Base-by-base conservation (phyloP, 1,139 yeast species). In the Geotrichum histeridarum region DNA sequence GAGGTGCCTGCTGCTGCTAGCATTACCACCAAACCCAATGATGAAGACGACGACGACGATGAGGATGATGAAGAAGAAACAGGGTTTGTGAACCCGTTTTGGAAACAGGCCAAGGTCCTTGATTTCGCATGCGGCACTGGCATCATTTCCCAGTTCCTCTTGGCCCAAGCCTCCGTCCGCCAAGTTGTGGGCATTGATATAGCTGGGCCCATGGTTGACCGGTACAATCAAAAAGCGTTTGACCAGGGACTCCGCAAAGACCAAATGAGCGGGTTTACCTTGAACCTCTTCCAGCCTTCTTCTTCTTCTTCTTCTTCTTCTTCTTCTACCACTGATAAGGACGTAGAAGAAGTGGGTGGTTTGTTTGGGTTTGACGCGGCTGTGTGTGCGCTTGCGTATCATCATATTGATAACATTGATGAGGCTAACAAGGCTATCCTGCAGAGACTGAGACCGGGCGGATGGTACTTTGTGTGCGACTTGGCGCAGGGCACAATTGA, bases 101-200 rank as follows among this genome's bases (percentile, higher is more conserved):
- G 65, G 64, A 51, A 59, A 45, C 38, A 53, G 2, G 59, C 68
- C n/a, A 54, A 49, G 15, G 63, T 66, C 12, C 59, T 67, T 5
- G 71, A 68, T 48, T 65, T 67, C 59, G 71, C 67, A 6, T 66
- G 70, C 45, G 71, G 71, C 1, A 61, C 67, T 1, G 70, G 69
- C 1, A 51, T 63, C 27, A 53, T 66, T n/a, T 57, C 64, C 33
- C 61, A 61, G 53, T 22, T 22, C 27, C 51, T 56, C n/a, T 43
- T 68, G n/a, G 66, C 67, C 2, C n/a, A n/a, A n/a, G 63, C 66
- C 0, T 57, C 61, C 45, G 58, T 61, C 18, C 56, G 55, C 27
- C 55, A 58, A 36, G 57, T 66, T 22, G 65, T 67, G 1, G 71
- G 70, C 0, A 60, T 66, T 7, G 71, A 68, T 46, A 61, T 66